Conservation (phyloP, 345 rosid species). For the Durio zibethinus region DNA sequence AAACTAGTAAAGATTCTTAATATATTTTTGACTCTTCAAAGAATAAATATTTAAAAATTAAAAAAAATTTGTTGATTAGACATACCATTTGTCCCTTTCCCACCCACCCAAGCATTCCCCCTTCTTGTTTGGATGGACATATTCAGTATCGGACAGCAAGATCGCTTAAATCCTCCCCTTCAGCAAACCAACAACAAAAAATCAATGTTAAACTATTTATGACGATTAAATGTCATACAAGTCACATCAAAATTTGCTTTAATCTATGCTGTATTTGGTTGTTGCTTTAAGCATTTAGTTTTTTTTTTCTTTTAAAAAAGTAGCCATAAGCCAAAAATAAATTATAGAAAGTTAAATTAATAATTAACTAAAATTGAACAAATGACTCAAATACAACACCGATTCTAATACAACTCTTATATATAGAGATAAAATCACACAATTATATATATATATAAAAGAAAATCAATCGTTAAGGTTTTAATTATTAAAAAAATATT, state of each 20-base stretch:
- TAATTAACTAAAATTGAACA: neutral
- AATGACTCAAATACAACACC: neutral
- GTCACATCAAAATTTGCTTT: constrained; percentile 8
- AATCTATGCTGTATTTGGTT: neutral
- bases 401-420: neutral
- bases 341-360: neutral
- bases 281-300: neutral
- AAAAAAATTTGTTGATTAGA: neutral
- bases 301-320: too few species aligned
- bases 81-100: constrained; percentile 83
- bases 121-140: constrained; percentile 82
- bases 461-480: neutral
- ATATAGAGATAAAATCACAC: neutral
- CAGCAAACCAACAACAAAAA: constrained; percentile 22
- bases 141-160: constrained; percentile 78
- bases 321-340: neutral
- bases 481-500: neutral
- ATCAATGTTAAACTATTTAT: neutral
- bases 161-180: constrained; percentile 91
- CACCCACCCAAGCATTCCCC: constrained; percentile 96
- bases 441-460: neutral
- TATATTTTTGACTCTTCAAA: neutral
- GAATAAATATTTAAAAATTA: neutral
- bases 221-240: constrained; percentile 4
- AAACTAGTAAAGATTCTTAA: neutral